phyloP scores from a whole-genome alignment of 2,329 filamentous ascomycete species.

The Phaeosphaeria sp. region DNA sequence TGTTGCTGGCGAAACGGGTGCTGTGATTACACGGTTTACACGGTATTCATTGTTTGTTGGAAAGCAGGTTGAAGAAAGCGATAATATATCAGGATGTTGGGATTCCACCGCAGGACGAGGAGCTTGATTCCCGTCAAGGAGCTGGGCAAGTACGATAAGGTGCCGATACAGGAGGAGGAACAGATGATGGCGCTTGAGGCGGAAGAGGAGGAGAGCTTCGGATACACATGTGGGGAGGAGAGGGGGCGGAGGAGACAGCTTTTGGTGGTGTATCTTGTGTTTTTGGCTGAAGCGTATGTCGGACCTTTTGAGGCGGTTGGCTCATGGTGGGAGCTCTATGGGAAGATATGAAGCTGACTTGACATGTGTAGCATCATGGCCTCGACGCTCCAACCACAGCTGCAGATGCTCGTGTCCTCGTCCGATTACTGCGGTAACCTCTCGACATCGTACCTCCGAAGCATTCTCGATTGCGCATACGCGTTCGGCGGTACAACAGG shows the following conservation, averaged over 20 bases:
- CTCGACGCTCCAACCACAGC: conserved; percentile 56
- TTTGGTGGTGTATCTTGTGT: conserved; percentile 54
- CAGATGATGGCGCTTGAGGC: conserved; percentile 24
- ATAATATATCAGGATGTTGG: conserved; percentile 47
- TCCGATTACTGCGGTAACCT: conserved; percentile 53
- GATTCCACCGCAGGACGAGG: conserved; percentile 52
- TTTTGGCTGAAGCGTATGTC: conserved; percentile 56
- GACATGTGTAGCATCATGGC: conserved; percentile 51
- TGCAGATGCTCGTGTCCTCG: conserved; percentile 55
- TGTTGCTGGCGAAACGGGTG: no score
- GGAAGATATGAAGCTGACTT: not conserved
- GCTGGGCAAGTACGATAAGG: conserved; percentile 51
- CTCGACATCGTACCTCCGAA: conserved; percentile 55
- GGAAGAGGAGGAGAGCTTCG: conserved; percentile 36
- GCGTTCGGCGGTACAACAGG: conserved; percentile 55
- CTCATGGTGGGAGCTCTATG: not conserved
- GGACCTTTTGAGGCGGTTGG: no score
- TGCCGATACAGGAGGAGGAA: conserved; percentile 38
- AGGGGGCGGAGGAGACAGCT: conserved; percentile 45
- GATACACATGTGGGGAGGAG: conserved; percentile 19
- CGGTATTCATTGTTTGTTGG: no score
- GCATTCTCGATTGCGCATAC: conserved; percentile 58
- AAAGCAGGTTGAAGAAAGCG: no score
- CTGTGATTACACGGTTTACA: no score
- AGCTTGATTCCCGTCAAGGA: conserved; percentile 54